phyloP scores from a whole-genome alignment of 2,329 filamentous ascomycete species.

The Xylaria multiplex region DNA sequence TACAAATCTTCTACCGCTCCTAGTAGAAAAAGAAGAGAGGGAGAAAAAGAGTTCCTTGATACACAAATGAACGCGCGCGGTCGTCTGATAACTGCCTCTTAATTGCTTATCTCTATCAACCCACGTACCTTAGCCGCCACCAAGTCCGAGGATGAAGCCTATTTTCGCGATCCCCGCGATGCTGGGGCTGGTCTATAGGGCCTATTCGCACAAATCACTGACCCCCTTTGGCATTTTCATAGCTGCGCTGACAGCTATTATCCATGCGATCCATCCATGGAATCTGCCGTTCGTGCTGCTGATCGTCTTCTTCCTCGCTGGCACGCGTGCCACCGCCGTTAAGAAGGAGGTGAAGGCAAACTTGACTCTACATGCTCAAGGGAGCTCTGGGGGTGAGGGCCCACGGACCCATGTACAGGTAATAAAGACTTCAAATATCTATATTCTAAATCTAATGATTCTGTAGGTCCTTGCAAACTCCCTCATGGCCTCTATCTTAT shows the following conservation, averaged over 20 bases:
- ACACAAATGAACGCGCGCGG: not conserved
- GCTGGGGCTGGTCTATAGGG: conserved; percentile 70
- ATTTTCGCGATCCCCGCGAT: conserved; percentile 68
- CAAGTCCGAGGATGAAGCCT: conserved; percentile 61
- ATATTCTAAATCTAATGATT: no score
- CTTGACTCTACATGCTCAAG: conserved; percentile 80
- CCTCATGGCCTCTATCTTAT: conserved; percentile 74
- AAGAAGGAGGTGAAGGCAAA: conserved; percentile 87
- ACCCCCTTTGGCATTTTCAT: conserved; percentile 79
- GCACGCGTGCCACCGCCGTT: conserved; percentile 85
- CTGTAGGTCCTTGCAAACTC: conserved; percentile 81
- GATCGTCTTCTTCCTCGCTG: conserved; percentile 85
- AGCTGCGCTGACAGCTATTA: conserved; percentile 76
- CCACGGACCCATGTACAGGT: conserved; percentile 82
- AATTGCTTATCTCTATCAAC: not conserved
- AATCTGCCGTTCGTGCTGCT: conserved; percentile 88
- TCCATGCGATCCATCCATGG: conserved; percentile 93
- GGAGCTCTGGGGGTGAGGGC: conserved; percentile 80
- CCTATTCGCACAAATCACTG: conserved; percentile 78
- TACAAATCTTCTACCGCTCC: not conserved
- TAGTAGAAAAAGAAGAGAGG: not conserved
- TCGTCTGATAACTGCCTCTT: not conserved
- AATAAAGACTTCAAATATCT: no score
- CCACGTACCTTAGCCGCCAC: not conserved
- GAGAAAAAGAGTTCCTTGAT: no score